Conservation (phyloP, 2,329 filamentous ascomycete species). For the Cadophora sp. region DNA sequence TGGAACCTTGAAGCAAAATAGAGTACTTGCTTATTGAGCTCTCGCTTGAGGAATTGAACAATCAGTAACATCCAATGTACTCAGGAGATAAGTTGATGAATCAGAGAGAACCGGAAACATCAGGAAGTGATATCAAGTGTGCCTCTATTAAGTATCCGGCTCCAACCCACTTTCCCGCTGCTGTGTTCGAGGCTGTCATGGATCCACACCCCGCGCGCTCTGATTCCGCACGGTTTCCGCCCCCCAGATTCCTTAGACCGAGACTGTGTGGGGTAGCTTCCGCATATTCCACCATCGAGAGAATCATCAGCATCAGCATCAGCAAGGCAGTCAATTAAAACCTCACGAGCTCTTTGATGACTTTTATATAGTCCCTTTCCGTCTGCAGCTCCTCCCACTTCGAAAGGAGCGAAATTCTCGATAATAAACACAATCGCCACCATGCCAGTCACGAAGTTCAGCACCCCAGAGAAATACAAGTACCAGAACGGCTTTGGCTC, state of each 20-base stretch:
- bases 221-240: not conserved
- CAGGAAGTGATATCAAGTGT: not conserved
- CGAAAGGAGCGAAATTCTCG: not conserved
- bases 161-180: not conserved
- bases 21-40: not conserved
- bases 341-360: not conserved
- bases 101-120: not conserved
- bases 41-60: not conserved
- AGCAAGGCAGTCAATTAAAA: not conserved
- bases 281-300: not conserved
- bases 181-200: not conserved
- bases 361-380: not conserved
- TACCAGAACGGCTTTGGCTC: slow-evolving; percentile 73
- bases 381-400: not conserved
- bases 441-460: slow-evolving; percentile 72
- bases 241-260: slow-evolving; percentile 1
- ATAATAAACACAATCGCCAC: slow-evolving; percentile 12
- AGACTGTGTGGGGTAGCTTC: slow-evolving; percentile 12
- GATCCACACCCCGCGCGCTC: not conserved
- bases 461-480: slow-evolving; percentile 67
- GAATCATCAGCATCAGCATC: not conserved
- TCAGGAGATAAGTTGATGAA: not conserved
- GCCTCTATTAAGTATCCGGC: not conserved
- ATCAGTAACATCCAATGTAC: not conserved
- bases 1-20: not conserved